Evolutionary conservation across 805 yeast genomes (phyloP).

Genomic region (Torulaspora indica): DNA sequence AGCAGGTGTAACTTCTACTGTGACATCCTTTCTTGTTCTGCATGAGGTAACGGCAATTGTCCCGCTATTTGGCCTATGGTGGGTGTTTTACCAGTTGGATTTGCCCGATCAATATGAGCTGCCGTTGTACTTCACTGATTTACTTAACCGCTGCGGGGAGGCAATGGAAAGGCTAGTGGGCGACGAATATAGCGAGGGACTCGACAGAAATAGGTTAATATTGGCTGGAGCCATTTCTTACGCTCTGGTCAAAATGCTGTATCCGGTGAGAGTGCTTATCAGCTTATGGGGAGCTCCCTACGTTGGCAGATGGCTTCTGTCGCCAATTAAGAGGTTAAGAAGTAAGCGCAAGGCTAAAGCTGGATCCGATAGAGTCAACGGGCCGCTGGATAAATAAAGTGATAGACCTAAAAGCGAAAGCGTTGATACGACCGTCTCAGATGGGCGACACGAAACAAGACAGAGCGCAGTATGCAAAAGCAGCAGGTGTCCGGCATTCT

Average conservation of each 20-base stretch:
- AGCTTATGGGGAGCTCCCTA: slow-evolving; percentile 37
- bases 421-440: too few relatives aligned
- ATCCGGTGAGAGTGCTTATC: slow-evolving; percentile 32
- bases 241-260: slow-evolving; percentile 53
- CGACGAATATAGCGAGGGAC: slow-evolving; percentile 27
- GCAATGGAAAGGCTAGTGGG: slow-evolving; percentile 52
- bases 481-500: neutral
- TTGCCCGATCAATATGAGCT: slow-evolving; percentile 27
- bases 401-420: neutral
- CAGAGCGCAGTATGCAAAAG: too few relatives aligned
- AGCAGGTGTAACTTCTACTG: slow-evolving; percentile 33
- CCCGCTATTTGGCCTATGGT: slow-evolving; percentile 69
- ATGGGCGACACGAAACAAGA: too few relatives aligned
- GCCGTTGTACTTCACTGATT: slow-evolving; percentile 28
- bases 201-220: slow-evolving; percentile 50
- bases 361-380: neutral
- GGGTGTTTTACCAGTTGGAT: slow-evolving; percentile 52
- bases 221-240: slow-evolving; percentile 75
- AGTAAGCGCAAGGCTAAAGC: slow-evolving; percentile 1
- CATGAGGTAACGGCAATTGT: slow-evolving; percentile 74
- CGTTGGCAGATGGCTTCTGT: slow-evolving; percentile 24
- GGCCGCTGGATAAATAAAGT: neutral
- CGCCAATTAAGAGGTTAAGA: slow-evolving; percentile 21
- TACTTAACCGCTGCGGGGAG: slow-evolving; percentile 54
- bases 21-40: slow-evolving; percentile 58